These are phyloP conservation scores for Phylloporus sp. DNA, from an alignment of 768 basidiomycete species.

Conservation along the genomic window DNA sequence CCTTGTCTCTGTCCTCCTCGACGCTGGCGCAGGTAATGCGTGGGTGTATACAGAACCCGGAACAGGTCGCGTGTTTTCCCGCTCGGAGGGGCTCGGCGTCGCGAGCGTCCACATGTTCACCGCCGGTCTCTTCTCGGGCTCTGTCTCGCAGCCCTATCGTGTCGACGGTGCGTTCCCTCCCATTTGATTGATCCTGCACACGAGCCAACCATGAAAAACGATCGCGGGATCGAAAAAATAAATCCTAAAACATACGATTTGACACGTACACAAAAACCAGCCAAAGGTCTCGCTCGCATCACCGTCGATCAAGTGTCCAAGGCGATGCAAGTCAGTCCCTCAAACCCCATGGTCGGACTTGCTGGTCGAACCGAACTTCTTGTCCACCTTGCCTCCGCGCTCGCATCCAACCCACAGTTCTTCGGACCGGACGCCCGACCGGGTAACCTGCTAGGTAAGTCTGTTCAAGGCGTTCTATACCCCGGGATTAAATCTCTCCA, in stretches of 20 bases:
- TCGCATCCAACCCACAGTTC: constrained; percentile 58
- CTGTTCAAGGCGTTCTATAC: background rate
- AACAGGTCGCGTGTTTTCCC: constrained; percentile 49
- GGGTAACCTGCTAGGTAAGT: constrained; percentile 73
- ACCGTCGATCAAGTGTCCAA: constrained; percentile 54
- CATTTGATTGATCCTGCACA: background rate
- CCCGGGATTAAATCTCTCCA: background rate
- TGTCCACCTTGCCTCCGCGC: constrained; percentile 65
- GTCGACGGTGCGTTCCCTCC: constrained; percentile 69
- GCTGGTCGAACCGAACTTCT: constrained; percentile 82
- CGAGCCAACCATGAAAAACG: background rate
- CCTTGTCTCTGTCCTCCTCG: constrained; percentile 85
- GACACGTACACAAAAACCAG: constrained; percentile 36
- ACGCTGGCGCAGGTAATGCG: constrained; percentile 84
- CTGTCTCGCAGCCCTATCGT: constrained; percentile 50
- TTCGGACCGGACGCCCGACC: constrained; percentile 76
- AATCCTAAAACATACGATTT: background rate
- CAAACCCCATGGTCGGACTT: constrained; percentile 88
- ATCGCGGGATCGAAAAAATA: constrained; percentile 1
- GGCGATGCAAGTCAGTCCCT: constrained; percentile 74
- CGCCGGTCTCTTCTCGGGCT: constrained; percentile 74
- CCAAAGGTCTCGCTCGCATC: constrained; percentile 63
- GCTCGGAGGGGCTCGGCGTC: constrained; percentile 83
- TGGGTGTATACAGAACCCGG: constrained; percentile 74
- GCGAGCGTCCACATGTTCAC: constrained; percentile 90